Percentiles rank a stretch among this genome's conserved stretches.
These are phyloP conservation scores for Phialemonium atrogriseum DNA, from an alignment of 2,329 filamentous ascomycete species.

Conservation along the genomic window DNA sequence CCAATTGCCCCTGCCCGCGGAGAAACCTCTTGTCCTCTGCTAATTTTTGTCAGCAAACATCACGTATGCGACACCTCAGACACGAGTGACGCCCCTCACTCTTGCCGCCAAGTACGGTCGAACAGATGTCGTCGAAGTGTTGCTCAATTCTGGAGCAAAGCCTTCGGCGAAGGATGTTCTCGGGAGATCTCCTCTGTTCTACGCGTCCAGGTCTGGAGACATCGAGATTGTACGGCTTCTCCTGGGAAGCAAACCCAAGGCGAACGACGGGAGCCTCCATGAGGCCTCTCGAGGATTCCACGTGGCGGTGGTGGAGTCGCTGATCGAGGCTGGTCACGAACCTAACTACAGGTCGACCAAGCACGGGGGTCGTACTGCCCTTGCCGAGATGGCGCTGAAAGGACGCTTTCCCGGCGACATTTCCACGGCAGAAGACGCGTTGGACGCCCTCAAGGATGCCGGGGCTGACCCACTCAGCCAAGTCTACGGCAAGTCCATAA, in stretches of 20 bases:
- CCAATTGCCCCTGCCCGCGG: no score
- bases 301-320: slow-evolving; percentile 14
- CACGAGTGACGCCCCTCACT: slow-evolving; percentile 14
- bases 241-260: slow-evolving; percentile 13
- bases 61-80: slow-evolving; percentile 13
- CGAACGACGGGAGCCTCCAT: slow-evolving; percentile 24
- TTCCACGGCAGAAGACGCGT: slow-evolving; percentile 12
- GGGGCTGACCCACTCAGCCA: slow-evolving; percentile 16
- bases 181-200: slow-evolving; percentile 18
- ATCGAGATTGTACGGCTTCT: slow-evolving; percentile 15
- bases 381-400: slow-evolving; percentile 18
- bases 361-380: slow-evolving; percentile 18
- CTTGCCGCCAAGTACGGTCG: slow-evolving; percentile 13
- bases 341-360: slow-evolving; percentile 18
- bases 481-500: slow-evolving; percentile 18
- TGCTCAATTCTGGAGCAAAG: slow-evolving; percentile 15
- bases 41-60: slow-evolving; percentile 10
- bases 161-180: slow-evolving; percentile 13
- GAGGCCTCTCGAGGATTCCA: slow-evolving; percentile 21
- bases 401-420: slow-evolving; percentile 11
- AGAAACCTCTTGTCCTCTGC: background rate
- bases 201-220: slow-evolving; percentile 18
- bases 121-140: slow-evolving; percentile 10
- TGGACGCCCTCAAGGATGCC: slow-evolving; percentile 15
- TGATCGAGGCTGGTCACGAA: slow-evolving; percentile 17